phyloP scores from a whole-genome alignment of 805 yeast genomes.

The Metschnikowia drakensbergensis region DNA sequence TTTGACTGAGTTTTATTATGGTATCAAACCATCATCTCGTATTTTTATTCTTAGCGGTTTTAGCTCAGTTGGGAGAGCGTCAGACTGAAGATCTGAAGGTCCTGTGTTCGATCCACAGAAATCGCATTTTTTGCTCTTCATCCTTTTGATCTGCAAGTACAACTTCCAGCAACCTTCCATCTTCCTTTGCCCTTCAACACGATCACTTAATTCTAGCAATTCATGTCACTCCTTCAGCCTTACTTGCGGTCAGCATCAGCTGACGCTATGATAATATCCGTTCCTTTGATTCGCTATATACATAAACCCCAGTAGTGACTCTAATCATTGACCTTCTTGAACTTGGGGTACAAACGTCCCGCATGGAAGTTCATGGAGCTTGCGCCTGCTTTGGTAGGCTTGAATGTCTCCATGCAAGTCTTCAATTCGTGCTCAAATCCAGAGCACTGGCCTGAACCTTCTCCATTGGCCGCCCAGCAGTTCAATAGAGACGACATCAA shows the following conservation, averaged over 20 bases:
- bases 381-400: constrained; percentile 37
- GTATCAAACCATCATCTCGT: neutral
- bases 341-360: constrained; percentile 51
- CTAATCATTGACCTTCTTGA: constrained; percentile 42
- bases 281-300: constrained; percentile 9
- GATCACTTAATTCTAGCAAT: too few species aligned
- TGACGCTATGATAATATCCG: neutral
- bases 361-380: constrained; percentile 56
- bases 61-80: constrained; percentile 35
- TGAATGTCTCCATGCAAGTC: constrained; percentile 58
- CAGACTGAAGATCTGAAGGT: constrained; percentile 19
- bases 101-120: constrained; percentile 30
- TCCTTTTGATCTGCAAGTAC: neutral
- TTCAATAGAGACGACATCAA: constrained; percentile 80
- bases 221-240: too few species aligned
- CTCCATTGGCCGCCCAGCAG: constrained; percentile 97
- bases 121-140: constrained; percentile 20
- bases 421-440: constrained; percentile 67
- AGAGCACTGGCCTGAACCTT: constrained; percentile 66
- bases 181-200: too few species aligned
- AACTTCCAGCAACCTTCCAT: too few species aligned
- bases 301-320: constrained; percentile 4
- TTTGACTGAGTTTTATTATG: neutral
- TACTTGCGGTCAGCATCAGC: too few species aligned
- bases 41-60: constrained; percentile 22